Evolutionary conservation across 1,139 yeast species (phyloP).

Genomic region (Suhomyces maxii): DNA sequence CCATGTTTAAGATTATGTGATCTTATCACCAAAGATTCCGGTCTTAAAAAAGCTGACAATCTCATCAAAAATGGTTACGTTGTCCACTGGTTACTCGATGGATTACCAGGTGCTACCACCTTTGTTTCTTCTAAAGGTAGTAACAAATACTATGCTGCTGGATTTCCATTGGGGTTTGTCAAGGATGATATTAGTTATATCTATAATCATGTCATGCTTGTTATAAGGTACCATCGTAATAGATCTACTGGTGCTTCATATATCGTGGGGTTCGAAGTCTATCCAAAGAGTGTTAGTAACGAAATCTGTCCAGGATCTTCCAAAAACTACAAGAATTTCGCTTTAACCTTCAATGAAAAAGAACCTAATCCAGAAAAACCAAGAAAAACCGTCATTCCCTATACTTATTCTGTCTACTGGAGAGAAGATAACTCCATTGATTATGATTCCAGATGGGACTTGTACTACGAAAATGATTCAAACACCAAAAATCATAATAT

Average conservation of each 20-base stretch:
- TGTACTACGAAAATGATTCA: conserved; percentile 62
- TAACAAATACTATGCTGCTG: conserved; percentile 76
- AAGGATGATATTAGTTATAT: conserved; percentile 57
- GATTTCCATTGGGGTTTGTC: conserved; percentile 80
- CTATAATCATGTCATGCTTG: conserved; percentile 80
- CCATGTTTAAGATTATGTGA: conserved; percentile 71
- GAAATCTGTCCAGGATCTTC: conserved; percentile 70
- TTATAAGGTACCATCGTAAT: conserved; percentile 70
- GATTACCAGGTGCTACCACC: conserved; percentile 87
- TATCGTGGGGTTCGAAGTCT: conserved; percentile 88
- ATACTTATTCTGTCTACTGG: conserved; percentile 88
- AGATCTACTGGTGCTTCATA: conserved; percentile 44
- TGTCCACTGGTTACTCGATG: conserved; percentile 83
- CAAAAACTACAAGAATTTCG: conserved; percentile 54
- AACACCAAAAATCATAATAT: conserved; percentile 43
- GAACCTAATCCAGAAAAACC: conserved; percentile 17
- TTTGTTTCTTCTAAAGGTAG: conserved; percentile 61
- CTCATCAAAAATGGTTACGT: conserved; percentile 70
- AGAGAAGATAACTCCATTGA: conserved; percentile 71
- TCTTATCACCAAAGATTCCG: conserved; percentile 50
- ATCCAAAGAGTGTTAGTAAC: conserved; percentile 77
- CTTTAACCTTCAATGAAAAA: conserved; percentile 29
- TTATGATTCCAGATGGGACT: conserved; percentile 74
- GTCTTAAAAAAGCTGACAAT: conserved; percentile 56
- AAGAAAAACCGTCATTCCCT: conserved; percentile 53